These are phyloP conservation scores for Alternaria sp. DNA, from an alignment of 2,329 filamentous ascomycete genomes.

Conservation along the genomic window DNA sequence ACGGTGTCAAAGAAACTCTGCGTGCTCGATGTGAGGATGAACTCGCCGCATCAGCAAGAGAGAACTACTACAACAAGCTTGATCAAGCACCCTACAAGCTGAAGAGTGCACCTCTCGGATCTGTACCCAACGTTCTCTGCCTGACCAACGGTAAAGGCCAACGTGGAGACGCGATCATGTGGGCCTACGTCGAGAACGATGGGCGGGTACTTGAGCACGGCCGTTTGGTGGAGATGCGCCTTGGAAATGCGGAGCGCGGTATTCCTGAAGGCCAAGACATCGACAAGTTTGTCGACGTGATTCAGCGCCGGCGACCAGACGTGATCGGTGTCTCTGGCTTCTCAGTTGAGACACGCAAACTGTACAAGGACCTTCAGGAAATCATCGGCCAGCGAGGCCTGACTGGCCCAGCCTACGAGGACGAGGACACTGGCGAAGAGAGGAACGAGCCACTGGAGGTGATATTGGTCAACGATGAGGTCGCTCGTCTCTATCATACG, in stretches of 20 bases:
- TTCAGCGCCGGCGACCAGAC: slow-evolving; percentile 82
- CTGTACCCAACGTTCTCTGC: slow-evolving; percentile 82
- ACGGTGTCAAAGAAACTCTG: slow-evolving; percentile 92
- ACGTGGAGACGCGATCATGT: slow-evolving; percentile 80
- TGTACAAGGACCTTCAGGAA: slow-evolving; percentile 80
- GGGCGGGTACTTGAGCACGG: slow-evolving; percentile 88
- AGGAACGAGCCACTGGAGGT: slow-evolving; percentile 83
- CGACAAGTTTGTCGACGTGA: slow-evolving; percentile 76
- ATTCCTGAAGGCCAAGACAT: slow-evolving; percentile 69
- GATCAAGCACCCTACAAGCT: slow-evolving; percentile 97
- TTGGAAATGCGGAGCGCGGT: slow-evolving; percentile 69
- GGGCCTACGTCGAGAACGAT: slow-evolving; percentile 93
- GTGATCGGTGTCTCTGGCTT: slow-evolving; percentile 90
- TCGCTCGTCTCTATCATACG: slow-evolving; percentile 93
- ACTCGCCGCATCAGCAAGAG: slow-evolving; percentile 84
- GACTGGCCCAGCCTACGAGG: slow-evolving; percentile 80
- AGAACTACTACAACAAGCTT: slow-evolving; percentile 85
- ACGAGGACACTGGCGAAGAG: slow-evolving; percentile 73
- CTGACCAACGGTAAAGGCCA: slow-evolving; percentile 85
- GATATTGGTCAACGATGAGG: slow-evolving; percentile 92
- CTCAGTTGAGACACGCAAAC: slow-evolving; percentile 81
- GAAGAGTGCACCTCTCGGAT: slow-evolving; percentile 88
- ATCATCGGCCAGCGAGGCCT: slow-evolving; percentile 80
- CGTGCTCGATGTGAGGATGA: slow-evolving; percentile 93
- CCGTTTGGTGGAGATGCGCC: slow-evolving; percentile 78